A percentile compares a stretch with the other conserved stretches of the same genome.
Evolutionary conservation across 148 eudicot genomes (phyloP).

Genomic region (Chenopodium album): DNA sequence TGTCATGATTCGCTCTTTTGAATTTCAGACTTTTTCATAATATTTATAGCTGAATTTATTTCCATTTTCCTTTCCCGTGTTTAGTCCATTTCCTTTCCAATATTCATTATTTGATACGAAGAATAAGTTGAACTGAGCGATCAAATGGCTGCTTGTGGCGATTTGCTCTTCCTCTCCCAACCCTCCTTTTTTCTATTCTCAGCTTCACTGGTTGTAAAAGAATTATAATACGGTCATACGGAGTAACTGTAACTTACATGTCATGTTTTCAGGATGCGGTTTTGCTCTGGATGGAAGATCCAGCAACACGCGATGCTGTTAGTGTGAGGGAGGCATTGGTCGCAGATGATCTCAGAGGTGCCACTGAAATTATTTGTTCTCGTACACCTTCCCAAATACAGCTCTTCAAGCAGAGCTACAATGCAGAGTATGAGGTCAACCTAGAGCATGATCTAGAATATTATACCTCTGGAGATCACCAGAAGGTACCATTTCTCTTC

Average conservation of each 20-base stretch:
- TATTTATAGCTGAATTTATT: not conserved
- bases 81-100: not conserved
- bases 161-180: too few species aligned
- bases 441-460: slow-evolving; percentile 68
- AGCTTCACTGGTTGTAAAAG: not conserved
- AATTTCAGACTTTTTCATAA: not conserved
- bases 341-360: slow-evolving; percentile 49
- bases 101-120: not conserved
- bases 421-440: slow-evolving; percentile 44
- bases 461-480: slow-evolving; percentile 58
- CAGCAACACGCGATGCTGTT: slow-evolving; percentile 73
- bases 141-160: not conserved
- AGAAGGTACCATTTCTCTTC: slow-evolving; percentile 41
- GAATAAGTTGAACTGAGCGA: not conserved
- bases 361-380: slow-evolving; percentile 79
- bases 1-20: not conserved
- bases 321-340: slow-evolving; percentile 51
- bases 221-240: not conserved
- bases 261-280: slow-evolving; percentile 50
- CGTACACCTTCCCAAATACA: slow-evolving; percentile 73
- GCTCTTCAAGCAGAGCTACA: slow-evolving; percentile 57
- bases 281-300: slow-evolving; percentile 75
- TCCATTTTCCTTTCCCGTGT: not conserved
- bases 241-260: not conserved
- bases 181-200: not conserved